phyloP scores from a whole-genome alignment of 2,329 filamentous ascomycete genomes.

The Claviceps paspali region DNA sequence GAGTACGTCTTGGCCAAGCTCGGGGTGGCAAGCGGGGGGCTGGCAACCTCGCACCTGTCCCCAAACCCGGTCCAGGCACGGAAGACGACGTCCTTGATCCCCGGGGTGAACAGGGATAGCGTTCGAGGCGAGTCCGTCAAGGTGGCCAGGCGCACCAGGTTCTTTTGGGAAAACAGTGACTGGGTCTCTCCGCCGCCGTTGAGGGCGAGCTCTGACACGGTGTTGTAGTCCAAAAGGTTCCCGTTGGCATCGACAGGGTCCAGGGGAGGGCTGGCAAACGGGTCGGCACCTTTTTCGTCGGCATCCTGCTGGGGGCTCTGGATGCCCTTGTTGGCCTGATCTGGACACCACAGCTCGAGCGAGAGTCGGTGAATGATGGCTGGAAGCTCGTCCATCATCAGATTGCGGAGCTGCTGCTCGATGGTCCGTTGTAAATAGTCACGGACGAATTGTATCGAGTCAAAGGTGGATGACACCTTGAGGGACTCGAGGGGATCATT shows the following conservation, averaged over 20 bases:
- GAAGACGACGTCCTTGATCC: constrained; percentile 81
- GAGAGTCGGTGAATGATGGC: constrained; percentile 92
- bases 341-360: constrained; percentile 75
- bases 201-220: constrained; percentile 62
- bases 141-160: constrained; percentile 66
- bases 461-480: constrained; percentile 97
- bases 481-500: constrained; percentile 96
- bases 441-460: constrained; percentile 95
- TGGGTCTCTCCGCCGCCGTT: constrained; percentile 71
- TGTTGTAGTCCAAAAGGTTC: constrained; percentile 57
- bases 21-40: constrained; percentile 31
- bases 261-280: constrained; percentile 64
- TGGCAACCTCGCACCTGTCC: constrained; percentile 49
- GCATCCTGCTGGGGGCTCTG: constrained; percentile 32
- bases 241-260: constrained; percentile 72
- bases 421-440: constrained; percentile 96
- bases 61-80: constrained; percentile 75
- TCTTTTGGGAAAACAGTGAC: constrained; percentile 90
- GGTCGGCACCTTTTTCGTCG: constrained; percentile 54
- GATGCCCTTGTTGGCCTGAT: constrained; percentile 43
- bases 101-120: constrained; percentile 77
- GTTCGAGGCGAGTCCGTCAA: constrained; percentile 82
- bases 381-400: constrained; percentile 97
- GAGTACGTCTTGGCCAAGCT: constrained; percentile 49
- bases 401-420: constrained; percentile 74